Evolutionary conservation across 78 protist species (phyloP).

Genomic region (Dictyostelium intermedium): DNA sequence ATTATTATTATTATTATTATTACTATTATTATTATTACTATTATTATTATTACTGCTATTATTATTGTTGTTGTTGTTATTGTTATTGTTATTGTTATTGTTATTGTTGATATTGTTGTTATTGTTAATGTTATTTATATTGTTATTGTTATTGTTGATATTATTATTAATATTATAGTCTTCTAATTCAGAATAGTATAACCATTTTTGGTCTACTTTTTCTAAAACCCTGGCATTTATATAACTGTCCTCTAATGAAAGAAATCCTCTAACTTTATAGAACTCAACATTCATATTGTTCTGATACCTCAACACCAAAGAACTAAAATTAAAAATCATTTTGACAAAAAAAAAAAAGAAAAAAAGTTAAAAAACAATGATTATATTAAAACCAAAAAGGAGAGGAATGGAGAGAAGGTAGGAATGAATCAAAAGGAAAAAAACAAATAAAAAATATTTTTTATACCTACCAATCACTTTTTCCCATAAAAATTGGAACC

Average conservation of each 20-base stretch:
- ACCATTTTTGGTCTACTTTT: constrained; percentile 72
- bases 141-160: neutral
- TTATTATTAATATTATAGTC: neutral
- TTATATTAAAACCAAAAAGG: no score
- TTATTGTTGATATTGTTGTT: neutral
- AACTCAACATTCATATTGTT: neutral
- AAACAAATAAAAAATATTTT: no score
- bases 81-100: neutral
- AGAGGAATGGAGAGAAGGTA: no score
- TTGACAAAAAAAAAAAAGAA: no score
- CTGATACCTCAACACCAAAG: constrained; percentile 49
- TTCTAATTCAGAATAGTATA: constrained; percentile 40
- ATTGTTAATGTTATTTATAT: neutral
- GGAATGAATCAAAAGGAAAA: no score
- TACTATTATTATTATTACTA: neutral
- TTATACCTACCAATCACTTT: constrained; percentile 41
- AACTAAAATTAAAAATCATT: no score
- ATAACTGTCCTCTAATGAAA: constrained; percentile 58
- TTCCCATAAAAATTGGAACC: constrained; percentile 17
- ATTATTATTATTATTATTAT: neutral
- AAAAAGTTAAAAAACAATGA: no score
- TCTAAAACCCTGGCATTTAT: constrained; percentile 67
- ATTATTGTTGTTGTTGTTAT: neutral
- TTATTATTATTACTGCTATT: neutral
- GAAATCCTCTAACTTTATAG: constrained; percentile 40